phyloP scores from a whole-genome alignment of 1,139 yeast species.

The Kluyveromyces sp. region DNA sequence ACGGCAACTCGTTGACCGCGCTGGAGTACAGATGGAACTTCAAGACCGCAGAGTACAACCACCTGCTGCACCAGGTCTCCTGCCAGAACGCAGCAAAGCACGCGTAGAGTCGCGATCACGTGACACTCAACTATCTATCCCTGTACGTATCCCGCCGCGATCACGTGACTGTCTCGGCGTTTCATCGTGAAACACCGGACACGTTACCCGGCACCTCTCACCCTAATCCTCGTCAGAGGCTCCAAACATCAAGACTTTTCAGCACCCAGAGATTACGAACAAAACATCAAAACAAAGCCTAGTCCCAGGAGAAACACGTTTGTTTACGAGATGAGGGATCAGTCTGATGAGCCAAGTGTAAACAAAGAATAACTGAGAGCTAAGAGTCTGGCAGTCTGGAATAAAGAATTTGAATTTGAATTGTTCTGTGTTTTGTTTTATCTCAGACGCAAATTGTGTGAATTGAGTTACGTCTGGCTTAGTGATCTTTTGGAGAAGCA shows the following conservation, averaged over 20 bases:
- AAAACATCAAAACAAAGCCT: slow-evolving; percentile 6
- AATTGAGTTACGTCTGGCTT: too few species aligned
- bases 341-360: not conserved
- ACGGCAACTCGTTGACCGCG: slow-evolving; percentile 66
- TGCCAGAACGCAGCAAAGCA: slow-evolving; percentile 1
- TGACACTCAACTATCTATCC: too few species aligned
- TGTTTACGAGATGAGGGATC: not conserved
- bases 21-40: slow-evolving; percentile 32
- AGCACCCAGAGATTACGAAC: slow-evolving; percentile 21
- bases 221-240: too few species aligned
- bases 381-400: too few species aligned
- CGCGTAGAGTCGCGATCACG: too few species aligned
- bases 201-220: too few species aligned
- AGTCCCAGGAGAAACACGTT: not conserved
- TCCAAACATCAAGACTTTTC: slow-evolving; percentile 7
- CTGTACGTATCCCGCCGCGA: too few species aligned
- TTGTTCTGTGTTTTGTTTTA: not conserved
- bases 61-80: slow-evolving; percentile 9
- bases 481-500: too few species aligned
- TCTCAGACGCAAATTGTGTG: too few species aligned
- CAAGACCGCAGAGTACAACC: slow-evolving; percentile 4
- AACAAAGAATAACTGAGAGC: too few species aligned
- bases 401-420: too few species aligned
- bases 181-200: too few species aligned
- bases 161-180: not conserved